A percentile compares a stretch with the other conserved stretches of the same genome.
phyloP scores from a whole-genome alignment of 2,329 filamentous ascomycete genomes.

The Fusarium sp. region DNA sequence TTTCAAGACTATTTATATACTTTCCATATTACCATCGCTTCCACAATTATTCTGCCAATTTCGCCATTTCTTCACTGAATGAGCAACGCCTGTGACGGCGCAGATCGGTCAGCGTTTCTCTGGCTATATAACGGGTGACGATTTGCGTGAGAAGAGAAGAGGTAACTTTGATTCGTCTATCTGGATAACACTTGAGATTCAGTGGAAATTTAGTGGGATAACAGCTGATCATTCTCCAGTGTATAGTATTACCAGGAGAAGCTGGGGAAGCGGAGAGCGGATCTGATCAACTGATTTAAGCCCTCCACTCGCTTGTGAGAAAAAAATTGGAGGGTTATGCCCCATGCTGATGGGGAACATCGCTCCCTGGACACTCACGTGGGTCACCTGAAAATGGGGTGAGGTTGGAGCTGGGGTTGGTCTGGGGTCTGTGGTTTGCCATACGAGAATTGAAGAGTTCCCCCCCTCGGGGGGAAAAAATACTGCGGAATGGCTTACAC shows the following conservation, averaged over 20 bases:
- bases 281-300: constrained; percentile 7
- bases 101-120: too few species aligned
- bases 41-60: too few species aligned
- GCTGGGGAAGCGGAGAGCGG: constrained; percentile 32
- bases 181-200: too few species aligned
- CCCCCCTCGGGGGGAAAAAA: too few species aligned
- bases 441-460: background rate
- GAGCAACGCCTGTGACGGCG: too few species aligned
- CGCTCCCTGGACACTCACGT: constrained; percentile 21
- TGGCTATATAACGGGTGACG: too few species aligned
- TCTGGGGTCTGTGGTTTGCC: background rate
- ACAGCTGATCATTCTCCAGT: constrained; percentile 18
- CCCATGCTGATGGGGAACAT: background rate
- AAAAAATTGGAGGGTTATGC: constrained; percentile 26
- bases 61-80: too few species aligned
- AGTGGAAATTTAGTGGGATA: background rate
- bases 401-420: background rate
- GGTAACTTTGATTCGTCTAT: too few species aligned
- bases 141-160: too few species aligned
- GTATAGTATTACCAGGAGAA: constrained; percentile 35
- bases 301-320: constrained; percentile 3
- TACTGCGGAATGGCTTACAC: too few species aligned
- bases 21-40: background rate
- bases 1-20: background rate
- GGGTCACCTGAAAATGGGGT: background rate